Conservation (phyloP, 2,329 filamentous ascomycete species). For the Cladosporium oxysporum region DNA sequence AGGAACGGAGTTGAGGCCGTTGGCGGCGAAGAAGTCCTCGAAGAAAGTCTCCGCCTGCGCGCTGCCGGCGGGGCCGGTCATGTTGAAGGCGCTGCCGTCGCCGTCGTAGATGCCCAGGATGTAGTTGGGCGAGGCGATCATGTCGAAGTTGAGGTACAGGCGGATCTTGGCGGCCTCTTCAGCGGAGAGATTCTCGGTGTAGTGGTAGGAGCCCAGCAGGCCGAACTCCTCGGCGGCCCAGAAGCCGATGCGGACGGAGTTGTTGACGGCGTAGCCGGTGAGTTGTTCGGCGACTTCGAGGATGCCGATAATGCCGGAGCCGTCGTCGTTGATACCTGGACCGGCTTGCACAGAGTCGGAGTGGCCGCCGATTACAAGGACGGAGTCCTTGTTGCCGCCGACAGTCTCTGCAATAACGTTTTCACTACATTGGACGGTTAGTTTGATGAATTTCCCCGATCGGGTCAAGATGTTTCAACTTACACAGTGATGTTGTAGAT, state of each 20-base stretch:
- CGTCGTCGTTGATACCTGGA: constrained; percentile 77
- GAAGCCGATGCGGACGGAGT: constrained; percentile 67
- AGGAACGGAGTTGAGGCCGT: constrained; percentile 66
- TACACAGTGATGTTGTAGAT: constrained; percentile 48
- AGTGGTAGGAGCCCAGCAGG: constrained; percentile 57
- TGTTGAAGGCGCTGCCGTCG: constrained; percentile 57
- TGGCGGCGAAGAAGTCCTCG: constrained; percentile 63
- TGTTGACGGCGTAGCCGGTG: constrained; percentile 71
- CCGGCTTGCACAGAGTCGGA: constrained; percentile 62
- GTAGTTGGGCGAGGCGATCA: constrained; percentile 67
- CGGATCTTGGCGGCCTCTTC: constrained; percentile 60
- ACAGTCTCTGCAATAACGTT: constrained; percentile 65
- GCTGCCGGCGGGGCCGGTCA: constrained; percentile 62
- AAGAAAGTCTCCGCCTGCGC: constrained; percentile 69
- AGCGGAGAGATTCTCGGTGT: constrained; percentile 42
- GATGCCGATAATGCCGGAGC: constrained; percentile 64
- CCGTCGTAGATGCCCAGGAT: constrained; percentile 59
- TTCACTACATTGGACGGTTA: constrained; percentile 33
- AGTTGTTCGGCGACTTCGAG: constrained; percentile 63
- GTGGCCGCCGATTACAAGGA: constrained; percentile 61
- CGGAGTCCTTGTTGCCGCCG: constrained; percentile 59
- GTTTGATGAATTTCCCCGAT: not conserved
- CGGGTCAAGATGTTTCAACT: not conserved
- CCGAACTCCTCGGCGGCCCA: constrained; percentile 67
- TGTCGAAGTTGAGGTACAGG: constrained; percentile 71